Conservation (phyloP, 2,329 filamentous ascomycete species). For the Aureobasidium namibiae region DNA sequence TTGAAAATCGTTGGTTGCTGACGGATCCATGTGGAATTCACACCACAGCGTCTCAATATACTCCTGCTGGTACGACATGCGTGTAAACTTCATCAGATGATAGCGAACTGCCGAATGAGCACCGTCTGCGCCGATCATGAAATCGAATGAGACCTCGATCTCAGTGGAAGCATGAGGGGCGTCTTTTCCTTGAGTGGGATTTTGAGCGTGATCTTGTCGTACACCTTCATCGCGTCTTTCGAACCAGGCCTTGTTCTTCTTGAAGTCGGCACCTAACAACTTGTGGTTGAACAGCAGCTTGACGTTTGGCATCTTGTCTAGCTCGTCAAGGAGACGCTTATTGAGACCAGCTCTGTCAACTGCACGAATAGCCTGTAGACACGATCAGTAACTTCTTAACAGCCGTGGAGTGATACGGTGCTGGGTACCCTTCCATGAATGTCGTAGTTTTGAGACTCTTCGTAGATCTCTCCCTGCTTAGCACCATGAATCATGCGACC, state of each 20-base stretch:
- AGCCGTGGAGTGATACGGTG: not conserved
- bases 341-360: slow-evolving; percentile 81
- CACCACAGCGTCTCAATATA: slow-evolving; percentile 98
- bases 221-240: slow-evolving; percentile 43
- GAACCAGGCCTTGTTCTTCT: slow-evolving; percentile 74
- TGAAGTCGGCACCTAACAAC: slow-evolving; percentile 81
- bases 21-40: slow-evolving; percentile 67
- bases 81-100: slow-evolving; percentile 90
- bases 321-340: slow-evolving; percentile 69
- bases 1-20: slow-evolving; percentile 49
- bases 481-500: slow-evolving; percentile 91
- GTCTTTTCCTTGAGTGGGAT: slow-evolving; percentile 15
- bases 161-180: slow-evolving; percentile 38
- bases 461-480: slow-evolving; percentile 58
- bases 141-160: slow-evolving; percentile 78
- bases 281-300: slow-evolving; percentile 91
- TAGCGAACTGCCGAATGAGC: slow-evolving; percentile 87
- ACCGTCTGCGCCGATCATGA: slow-evolving; percentile 90
- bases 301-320: slow-evolving; percentile 81
- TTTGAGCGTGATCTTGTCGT: slow-evolving; percentile 19
- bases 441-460: slow-evolving; percentile 83
- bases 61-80: slow-evolving; percentile 84
- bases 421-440: slow-evolving; percentile 66
- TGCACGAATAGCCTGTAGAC: slow-evolving; percentile 64
- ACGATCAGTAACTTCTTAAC: not conserved